Evolutionary conservation across 371 early-diverging fungal species (phyloP), one percentile per base, ranked within the genome.

Genomic region (Mucor sp.): DNA sequence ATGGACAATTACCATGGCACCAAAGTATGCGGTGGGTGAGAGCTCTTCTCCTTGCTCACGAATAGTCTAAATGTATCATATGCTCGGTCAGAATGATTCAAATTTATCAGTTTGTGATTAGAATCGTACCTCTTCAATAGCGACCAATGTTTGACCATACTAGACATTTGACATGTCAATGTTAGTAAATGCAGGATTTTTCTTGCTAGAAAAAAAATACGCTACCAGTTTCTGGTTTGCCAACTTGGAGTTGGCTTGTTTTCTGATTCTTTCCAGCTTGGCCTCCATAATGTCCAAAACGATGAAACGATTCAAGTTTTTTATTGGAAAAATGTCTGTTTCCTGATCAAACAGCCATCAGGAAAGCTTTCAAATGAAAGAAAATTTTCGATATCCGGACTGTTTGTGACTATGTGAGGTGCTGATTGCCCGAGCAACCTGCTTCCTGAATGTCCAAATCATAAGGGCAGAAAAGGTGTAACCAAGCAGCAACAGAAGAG

Each of bases 11-110:
- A 95, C 90, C 78, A 97, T 82, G 19, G 93, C 91, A 33, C 91
- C 94, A 84, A 95, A 97, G 77, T 97, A 97, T 25, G 95, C 91
- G 25, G 93, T 84, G 4, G 97, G 91, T 19, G 80, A 83, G 28
- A 87, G 77, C 30, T 78, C 65, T 28, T 86, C 89, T 60, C 83
- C 78, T 71, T 94, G 91, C 72, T 94, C 94, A 41, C 74, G 76
- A 63, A 97, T 88, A 27, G 94, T 93, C 82, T 88, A 80, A 19
- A 44, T 21, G 9, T 47, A 47, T 19, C n/a, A 6, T 6, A 25
- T 53, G 3, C 15, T 53, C 27, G 15, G 53, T 53, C 12, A 53
- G 12, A 50, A 53, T 8, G 9, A 12, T 53, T 15, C 15, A 23
- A 53, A 27, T 23, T 27, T 15, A 53, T 25, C 47, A 47, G 6